Base-by-base conservation (phyloP, 2,329 filamentous ascomycete genomes). In the Stachybotrys elegans region DNA sequence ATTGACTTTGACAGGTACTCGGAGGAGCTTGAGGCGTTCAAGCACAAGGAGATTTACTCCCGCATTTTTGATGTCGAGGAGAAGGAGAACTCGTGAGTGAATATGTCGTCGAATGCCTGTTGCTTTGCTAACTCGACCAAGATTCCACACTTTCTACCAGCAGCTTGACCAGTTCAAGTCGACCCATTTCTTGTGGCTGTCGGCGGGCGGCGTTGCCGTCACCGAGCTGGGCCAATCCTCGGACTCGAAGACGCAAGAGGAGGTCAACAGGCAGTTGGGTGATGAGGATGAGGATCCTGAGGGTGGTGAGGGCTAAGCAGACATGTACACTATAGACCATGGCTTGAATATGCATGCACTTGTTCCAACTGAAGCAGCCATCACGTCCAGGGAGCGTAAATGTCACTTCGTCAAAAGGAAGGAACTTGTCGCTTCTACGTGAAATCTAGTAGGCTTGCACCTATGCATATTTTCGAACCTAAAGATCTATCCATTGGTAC, bases 41-140 rank as follows among this genome's bases (percentile, higher is more conserved):
- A 97, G 71, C 83, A 95, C 60, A 71, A 83, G 53, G 83, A 95
- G 63, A 97, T 98, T 48, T 98, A 98, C 62, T 81, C 87, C 57
- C 78, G 88, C 20, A 95, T 97, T 53, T 97, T 94, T 65, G 78
- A 85, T 21, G 85, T 95, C 42, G 93, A 97, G 65, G 88, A 93
- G 66, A 81, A 84, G 62, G 84, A 88, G 51, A 90, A 92, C 60
- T 80, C 87, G 87, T 92, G 74, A 79, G 87, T 79, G 29, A 4
- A 29, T 14, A 32, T 29, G 17, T 17, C 19, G 6, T n/a, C 16
- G 6, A 22, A 20, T 34, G 21, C 14, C 37, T 37, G 20, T 25
- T 44, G 38, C 38, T 31, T 11, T 44, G n/a, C 53, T 54, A 50
- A 55, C 49, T 43, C 22, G 7, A 7, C 14, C 42, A 17, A 88